phyloP scores from a whole-genome alignment of 129 eudicot species.

The Helichrysum umbraculigerum region DNA sequence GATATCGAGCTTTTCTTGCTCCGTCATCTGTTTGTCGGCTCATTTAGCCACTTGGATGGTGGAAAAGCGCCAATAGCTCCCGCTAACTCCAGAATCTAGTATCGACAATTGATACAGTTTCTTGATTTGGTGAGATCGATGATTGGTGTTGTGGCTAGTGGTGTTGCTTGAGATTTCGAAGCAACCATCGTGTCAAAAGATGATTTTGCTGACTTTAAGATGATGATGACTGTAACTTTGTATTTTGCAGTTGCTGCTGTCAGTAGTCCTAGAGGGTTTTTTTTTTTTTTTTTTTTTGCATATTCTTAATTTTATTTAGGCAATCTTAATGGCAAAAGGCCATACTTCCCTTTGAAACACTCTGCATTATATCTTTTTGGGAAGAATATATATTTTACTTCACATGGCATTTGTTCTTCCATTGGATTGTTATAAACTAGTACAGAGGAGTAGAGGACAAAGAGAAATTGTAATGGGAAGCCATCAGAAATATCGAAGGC shows the following conservation, averaged over 20 bases:
- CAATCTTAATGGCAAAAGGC: conserved; percentile 8
- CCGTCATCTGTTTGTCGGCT: conserved; percentile 15
- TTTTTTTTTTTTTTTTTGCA: neutral
- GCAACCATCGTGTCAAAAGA: conserved; percentile 24
- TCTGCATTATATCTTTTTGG: neutral
- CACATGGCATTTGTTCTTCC: neutral
- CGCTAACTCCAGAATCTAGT: conserved; percentile 10
- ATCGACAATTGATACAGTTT: conserved; percentile 11
- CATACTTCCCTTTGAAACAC: conserved; percentile 10
- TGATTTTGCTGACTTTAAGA: conserved; percentile 22
- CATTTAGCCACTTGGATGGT: neutral
- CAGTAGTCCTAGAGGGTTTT: neutral
- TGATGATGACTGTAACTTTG: conserved; percentile 33
- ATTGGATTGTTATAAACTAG: neutral
- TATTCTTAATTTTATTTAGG: neutral
- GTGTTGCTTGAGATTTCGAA: conserved; percentile 15
- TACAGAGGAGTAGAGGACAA: neutral
- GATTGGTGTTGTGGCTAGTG: conserved; percentile 17
- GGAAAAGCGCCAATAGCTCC: conserved; percentile 22
- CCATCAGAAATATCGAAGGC: too few relatives aligned
- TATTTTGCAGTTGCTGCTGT: conserved; percentile 22
- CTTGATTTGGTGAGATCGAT: conserved; percentile 29
- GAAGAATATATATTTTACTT: neutral
- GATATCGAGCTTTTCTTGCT: conserved; percentile 13
- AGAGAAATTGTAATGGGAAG: neutral